A percentile compares a stretch with the other conserved stretches of the same genome.
Conservation (phyloP, 306 rosid species). For the Cucurbita moschata region DNA sequence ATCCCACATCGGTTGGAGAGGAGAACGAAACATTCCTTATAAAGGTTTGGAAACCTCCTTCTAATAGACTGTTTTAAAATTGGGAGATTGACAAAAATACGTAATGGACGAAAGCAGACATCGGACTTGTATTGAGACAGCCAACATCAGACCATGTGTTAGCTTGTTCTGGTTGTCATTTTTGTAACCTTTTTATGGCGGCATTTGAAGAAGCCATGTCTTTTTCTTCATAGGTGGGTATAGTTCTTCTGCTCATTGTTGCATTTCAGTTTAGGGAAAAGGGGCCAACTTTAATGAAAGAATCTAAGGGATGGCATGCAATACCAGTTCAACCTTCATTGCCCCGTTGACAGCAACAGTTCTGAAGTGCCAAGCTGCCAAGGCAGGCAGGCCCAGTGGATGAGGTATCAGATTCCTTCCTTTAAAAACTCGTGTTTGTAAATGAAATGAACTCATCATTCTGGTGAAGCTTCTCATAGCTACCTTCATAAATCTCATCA, state of each 20-base stretch:
- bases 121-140: background rate
- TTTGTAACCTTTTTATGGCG: background rate
- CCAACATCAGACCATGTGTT: background rate
- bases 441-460: conserved; percentile 10
- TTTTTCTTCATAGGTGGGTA: conserved; percentile 10
- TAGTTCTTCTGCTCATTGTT: conserved; percentile 16
- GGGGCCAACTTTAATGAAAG: conserved; percentile 11
- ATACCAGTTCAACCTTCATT: conserved; percentile 7
- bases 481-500: no score
- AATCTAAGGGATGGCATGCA: conserved; percentile 21
- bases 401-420: conserved; percentile 32
- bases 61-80: no score
- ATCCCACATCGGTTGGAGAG: no score
- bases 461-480: background rate
- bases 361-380: background rate
- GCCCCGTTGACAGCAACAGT: conserved; percentile 13
- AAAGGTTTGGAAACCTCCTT: no score
- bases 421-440: conserved; percentile 10
- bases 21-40: no score
- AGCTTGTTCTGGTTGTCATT: background rate
- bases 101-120: no score
- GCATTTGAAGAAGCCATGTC: background rate
- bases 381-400: background rate
- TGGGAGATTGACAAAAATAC: no score
- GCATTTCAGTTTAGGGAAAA: conserved; percentile 7